A percentile compares a stretch with the other conserved stretches of the same genome.
These are phyloP conservation scores for Phtheirospermum japonicum DNA, from an alignment of 257 asterid species.

Conservation along the genomic window DNA sequence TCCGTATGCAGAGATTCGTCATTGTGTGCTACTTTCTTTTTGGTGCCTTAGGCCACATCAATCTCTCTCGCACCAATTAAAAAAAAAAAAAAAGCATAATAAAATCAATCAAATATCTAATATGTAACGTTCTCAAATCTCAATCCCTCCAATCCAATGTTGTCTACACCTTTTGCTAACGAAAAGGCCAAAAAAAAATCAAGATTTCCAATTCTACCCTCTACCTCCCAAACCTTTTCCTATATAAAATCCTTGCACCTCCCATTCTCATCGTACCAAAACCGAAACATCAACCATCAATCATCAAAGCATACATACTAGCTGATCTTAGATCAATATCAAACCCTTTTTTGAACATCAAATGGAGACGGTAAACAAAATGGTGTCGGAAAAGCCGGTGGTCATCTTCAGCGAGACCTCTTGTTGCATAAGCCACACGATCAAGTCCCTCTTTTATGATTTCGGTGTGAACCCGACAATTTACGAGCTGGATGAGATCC, in stretches of 20 bases:
- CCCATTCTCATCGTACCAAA: constrained; percentile 46
- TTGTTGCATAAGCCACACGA: constrained; percentile 70
- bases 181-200: neutral
- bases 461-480: constrained; percentile 57
- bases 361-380: constrained; percentile 63
- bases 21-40: constrained; percentile 31
- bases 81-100: neutral
- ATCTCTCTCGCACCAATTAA: constrained; percentile 43
- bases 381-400: constrained; percentile 68
- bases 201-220: constrained; percentile 28
- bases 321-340: no score
- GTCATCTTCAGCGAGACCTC: constrained; percentile 74
- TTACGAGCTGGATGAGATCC: constrained; percentile 70
- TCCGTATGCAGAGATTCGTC: constrained; percentile 73
- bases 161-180: neutral
- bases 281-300: constrained; percentile 9
- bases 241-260: constrained; percentile 39
- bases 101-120: neutral
- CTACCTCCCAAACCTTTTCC: constrained; percentile 11
- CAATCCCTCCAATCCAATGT: constrained; percentile 13
- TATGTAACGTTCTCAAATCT: neutral
- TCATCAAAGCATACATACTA: neutral
- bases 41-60: constrained; percentile 27
- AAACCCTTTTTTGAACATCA: constrained; percentile 10
- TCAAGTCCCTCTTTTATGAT: constrained; percentile 57